Evolutionary conservation across 139 green algal species (phyloP), one percentile per base, ranked within the genome.

Genomic region (Chlamydomonas asymmetrica): DNA sequence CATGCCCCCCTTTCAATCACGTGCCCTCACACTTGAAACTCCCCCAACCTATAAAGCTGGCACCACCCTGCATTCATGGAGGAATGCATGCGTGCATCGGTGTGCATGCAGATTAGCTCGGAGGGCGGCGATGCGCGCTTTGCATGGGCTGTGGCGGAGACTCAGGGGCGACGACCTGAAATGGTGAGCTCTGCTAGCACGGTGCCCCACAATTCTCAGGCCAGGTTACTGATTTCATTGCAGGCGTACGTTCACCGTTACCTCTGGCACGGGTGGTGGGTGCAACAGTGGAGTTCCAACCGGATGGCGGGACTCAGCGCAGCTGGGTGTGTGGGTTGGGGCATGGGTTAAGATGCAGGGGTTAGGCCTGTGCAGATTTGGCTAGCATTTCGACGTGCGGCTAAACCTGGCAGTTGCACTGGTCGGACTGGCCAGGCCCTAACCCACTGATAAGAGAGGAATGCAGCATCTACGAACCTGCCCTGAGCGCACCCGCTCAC

Each of bases 141-240:
- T 45, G 7, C 31, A 2, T 78, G 71, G 71, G 71, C 41, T 20
- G 71, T 78, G 41, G 71, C 52, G 4, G 60, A 70, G 43, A 52
- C 71, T 29, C 71, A 71, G 61, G 71, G 71, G 37, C 60, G 71
- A 3, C 43, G 71, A 10, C 52, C 40, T 0, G 66, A 3, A 40
- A 78, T 78, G 71, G 71, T 76, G 71, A 2, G 66, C 0, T 23
- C 2, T 3, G 45, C 45, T 8, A 13, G 25, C 20, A n/a, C 13
- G 54, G 16, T 16, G 25, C 25, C 16, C 16, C 16, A 16, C 20
- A 16, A 56, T 62, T 18, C 25, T 32, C 16, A 29, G 16, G 54
- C 20, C 20, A 7, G 27, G 54, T 62, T 23, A 62, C 20, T 62
- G 54, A 32, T 62, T 8, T 34, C 23, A 23, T 62, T 29, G 54